Percentiles rank a stretch among this genome's conserved stretches.
These are phyloP conservation scores for Epichloe sp. DNA, from an alignment of 2,329 filamentous ascomycete genomes.

Conservation along the genomic window DNA sequence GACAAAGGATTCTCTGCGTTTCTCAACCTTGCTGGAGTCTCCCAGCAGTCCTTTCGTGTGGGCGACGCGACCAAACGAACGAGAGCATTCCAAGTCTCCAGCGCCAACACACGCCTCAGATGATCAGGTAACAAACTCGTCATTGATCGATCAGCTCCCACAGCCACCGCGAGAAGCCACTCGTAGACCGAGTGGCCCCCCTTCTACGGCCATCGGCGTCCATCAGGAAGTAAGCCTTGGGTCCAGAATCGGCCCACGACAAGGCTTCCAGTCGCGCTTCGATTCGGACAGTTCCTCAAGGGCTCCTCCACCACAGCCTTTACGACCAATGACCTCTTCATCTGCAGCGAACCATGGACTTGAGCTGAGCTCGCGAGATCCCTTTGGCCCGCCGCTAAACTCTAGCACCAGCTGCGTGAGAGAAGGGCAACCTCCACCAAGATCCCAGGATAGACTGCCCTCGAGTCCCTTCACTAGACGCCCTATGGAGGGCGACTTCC, in stretches of 20 bases:
- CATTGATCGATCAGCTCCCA: constrained; percentile 4
- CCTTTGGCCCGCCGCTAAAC: constrained; percentile 11
- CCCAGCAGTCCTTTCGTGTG: background rate
- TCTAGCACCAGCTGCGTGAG: constrained; percentile 6
- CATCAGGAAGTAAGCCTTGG: background rate
- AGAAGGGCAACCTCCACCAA: constrained; percentile 3
- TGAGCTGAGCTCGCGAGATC: constrained; percentile 9
- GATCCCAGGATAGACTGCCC: constrained; percentile 6
- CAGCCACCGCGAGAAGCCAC: background rate
- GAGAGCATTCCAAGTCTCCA: constrained; percentile 5
- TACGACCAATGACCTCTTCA: constrained; percentile 12
- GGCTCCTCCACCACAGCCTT: constrained; percentile 11
- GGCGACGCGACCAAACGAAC: constrained; percentile 4
- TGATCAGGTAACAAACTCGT: constrained; percentile 1
- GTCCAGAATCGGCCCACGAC: background rate
- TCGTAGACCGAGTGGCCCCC: background rate
- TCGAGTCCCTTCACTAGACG: constrained; percentile 16
- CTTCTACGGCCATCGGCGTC: constrained; percentile 2
- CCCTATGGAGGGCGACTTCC: constrained; percentile 21
- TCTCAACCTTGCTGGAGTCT: background rate
- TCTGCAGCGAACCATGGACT: constrained; percentile 8
- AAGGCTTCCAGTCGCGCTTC: constrained; percentile 14
- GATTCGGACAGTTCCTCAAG: constrained; percentile 11
- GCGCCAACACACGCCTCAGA: background rate
- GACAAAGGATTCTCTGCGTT: background rate